phyloP scores from a whole-genome alignment of 306 rosid genomes.

The Senna siamea region DNA sequence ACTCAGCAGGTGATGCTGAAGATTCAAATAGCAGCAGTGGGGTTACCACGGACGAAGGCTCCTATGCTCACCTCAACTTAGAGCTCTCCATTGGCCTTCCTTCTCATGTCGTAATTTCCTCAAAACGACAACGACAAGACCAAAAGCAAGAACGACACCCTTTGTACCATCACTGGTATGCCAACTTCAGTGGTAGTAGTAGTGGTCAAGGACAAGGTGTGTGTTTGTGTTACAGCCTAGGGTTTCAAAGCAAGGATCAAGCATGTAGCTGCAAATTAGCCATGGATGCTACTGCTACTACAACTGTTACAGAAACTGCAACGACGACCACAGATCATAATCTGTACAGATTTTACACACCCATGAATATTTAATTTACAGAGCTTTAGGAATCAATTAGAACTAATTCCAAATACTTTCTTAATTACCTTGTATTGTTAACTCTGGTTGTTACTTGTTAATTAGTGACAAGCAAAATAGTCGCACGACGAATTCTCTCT shows the following conservation, averaged over 20 bases:
- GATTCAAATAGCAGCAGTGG: slow-evolving; percentile 48
- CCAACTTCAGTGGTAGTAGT: no score
- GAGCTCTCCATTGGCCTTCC: slow-evolving; percentile 60
- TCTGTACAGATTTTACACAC: slow-evolving; percentile 31
- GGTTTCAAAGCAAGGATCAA: slow-evolving; percentile 34
- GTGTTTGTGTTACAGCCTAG: slow-evolving; percentile 44
- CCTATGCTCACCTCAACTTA: slow-evolving; percentile 52
- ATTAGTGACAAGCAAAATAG: no score
- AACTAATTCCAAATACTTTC: no score
- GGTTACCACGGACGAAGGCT: no score
- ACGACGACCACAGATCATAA: neutral
- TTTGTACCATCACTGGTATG: no score
- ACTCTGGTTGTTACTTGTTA: no score
- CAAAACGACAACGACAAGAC: no score
- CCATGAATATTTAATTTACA: slow-evolving; percentile 29
- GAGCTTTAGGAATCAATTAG: no score
- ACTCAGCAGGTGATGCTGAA: neutral
- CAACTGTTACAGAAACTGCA: neutral
- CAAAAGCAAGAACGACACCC: no score
- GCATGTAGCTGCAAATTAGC: slow-evolving; percentile 37
- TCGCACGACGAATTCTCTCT: no score
- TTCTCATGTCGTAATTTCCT: neutral
- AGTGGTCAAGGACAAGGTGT: no score
- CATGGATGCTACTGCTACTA: neutral
- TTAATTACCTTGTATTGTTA: no score